phyloP scores from a whole-genome alignment of 768 basidiomycete genomes.

The Trametes cinnabarina region DNA sequence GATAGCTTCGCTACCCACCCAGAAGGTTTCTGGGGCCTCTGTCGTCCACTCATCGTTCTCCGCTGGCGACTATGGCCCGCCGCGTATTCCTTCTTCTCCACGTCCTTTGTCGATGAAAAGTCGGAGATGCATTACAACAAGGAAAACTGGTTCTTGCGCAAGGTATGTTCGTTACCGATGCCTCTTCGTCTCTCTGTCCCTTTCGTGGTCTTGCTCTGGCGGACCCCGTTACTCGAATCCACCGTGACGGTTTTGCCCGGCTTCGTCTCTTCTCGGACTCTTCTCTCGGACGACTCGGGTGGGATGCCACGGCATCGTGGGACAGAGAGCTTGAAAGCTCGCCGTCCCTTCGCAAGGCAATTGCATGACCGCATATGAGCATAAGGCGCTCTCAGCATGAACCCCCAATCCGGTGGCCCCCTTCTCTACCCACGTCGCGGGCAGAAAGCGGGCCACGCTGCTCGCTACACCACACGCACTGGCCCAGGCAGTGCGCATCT shows the following conservation, averaged over 20 bases:
- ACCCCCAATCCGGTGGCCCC: neutral
- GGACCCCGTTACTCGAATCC: too few species aligned
- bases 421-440: neutral
- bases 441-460: neutral
- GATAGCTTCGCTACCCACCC: conserved; percentile 35
- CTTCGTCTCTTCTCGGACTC: too few species aligned
- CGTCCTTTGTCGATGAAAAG: conserved; percentile 58
- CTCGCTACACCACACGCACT: neutral
- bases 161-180: conserved; percentile 32
- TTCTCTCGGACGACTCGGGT: too few species aligned
- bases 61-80: conserved; percentile 59
- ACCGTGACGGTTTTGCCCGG: too few species aligned
- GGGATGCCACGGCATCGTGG: too few species aligned
- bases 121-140: conserved; percentile 49
- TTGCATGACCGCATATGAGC: too few species aligned
- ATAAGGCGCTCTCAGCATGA: neutral
- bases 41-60: conserved; percentile 40
- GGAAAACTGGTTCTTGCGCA: conserved; percentile 74
- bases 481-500: neutral
- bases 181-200: neutral
- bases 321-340: too few species aligned
- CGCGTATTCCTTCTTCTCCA: conserved; percentile 55
- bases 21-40: conserved; percentile 37
- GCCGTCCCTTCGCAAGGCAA: too few species aligned
- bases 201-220: neutral